phyloP scores from a whole-genome alignment of 148 eudicot genomes.

The Vaccinium myrtillus region DNA sequence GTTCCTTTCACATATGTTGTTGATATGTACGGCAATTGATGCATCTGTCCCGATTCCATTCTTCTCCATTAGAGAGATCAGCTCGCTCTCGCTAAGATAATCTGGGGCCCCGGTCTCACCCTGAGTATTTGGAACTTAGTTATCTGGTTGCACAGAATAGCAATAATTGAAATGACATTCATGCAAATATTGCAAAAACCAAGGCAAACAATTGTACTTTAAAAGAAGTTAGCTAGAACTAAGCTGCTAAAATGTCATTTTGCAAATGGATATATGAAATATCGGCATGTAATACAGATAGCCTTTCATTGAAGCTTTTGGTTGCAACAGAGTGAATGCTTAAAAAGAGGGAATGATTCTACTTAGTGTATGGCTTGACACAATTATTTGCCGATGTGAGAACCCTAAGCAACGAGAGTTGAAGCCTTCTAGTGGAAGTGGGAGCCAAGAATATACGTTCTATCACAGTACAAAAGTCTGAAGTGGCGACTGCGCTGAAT shows the following conservation, averaged over 20 bases:
- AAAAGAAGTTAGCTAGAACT: not conserved
- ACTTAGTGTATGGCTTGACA: not conserved
- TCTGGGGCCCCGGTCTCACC: constrained; percentile 83
- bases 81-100: constrained; percentile 89
- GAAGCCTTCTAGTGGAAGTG: not conserved
- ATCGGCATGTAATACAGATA: too few relatives aligned
- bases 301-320: not conserved
- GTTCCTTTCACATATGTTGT: constrained; percentile 94
- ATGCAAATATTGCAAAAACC: not conserved
- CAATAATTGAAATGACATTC: not conserved
- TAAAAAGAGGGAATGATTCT: not conserved
- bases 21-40: constrained; percentile 91
- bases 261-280: too few relatives aligned
- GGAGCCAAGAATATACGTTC: not conserved
- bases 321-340: not conserved
- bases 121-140: constrained; percentile 37
- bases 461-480: not conserved
- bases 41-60: constrained; percentile 98
- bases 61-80: constrained; percentile 96
- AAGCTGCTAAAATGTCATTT: not conserved
- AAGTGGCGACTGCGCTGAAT: not conserved
- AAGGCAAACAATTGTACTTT: not conserved
- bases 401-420: not conserved
- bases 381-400: not conserved
- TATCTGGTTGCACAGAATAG: not conserved